Evolutionary conservation across 345 rosid species (phyloP).

Genomic region (Hibiscus trionum): DNA sequence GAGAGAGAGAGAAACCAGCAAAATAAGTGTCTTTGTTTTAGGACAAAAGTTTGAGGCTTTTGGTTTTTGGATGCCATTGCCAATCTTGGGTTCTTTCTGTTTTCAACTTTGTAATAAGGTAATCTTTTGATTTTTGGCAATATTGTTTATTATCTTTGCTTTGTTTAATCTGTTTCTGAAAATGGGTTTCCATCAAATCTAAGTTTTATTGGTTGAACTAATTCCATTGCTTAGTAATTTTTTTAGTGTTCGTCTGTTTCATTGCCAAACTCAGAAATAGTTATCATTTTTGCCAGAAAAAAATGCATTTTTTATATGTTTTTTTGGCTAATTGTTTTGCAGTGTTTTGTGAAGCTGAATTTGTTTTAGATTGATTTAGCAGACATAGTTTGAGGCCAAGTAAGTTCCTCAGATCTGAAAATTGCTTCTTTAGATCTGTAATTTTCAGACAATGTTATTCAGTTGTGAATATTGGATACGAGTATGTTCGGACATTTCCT

Average conservation of each 20-base stretch:
- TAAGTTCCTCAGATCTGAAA: slow-evolving; percentile 68
- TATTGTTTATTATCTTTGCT: slow-evolving; percentile 8
- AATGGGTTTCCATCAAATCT: slow-evolving; percentile 35
- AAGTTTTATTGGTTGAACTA: slow-evolving; percentile 21
- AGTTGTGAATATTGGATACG: not conserved
- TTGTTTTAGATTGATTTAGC: slow-evolving; percentile 22
- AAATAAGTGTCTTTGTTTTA: not conserved
- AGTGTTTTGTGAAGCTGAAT: slow-evolving; percentile 16
- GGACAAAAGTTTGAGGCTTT: slow-evolving; percentile 8
- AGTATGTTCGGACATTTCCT: not conserved
- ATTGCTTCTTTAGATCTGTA: slow-evolving; percentile 31
- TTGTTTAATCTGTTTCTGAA: slow-evolving; percentile 23
- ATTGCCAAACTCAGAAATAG: slow-evolving; percentile 7
- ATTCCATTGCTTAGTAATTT: slow-evolving; percentile 10
- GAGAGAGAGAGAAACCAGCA: not conserved
- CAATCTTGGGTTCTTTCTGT: not conserved
- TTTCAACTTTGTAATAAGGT: slow-evolving; percentile 17
- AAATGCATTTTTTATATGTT: slow-evolving; percentile 1
- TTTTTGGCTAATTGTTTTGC: slow-evolving; percentile 16
- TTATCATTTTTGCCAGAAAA: slow-evolving; percentile 18
- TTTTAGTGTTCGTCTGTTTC: slow-evolving; percentile 14
- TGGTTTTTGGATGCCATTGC: not conserved
- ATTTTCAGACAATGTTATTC: not conserved
- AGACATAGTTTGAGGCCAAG: slow-evolving; percentile 27
- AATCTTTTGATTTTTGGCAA: slow-evolving; percentile 20